Conservation (phyloP, 345 rosid species). For the Eucalyptus sp. region DNA sequence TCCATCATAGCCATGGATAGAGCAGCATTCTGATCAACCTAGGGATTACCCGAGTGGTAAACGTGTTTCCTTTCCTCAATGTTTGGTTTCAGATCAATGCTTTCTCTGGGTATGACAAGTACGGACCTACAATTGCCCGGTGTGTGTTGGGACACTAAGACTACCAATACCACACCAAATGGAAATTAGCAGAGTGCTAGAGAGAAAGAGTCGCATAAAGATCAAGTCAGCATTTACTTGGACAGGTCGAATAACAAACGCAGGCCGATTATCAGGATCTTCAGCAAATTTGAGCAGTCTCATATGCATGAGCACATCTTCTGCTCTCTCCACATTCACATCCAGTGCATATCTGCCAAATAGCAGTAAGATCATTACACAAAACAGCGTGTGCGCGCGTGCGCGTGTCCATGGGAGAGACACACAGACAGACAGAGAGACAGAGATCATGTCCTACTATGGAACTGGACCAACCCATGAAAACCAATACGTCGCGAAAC, state of each 20-base stretch:
- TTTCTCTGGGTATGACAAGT: background rate
- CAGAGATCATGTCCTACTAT: background rate
- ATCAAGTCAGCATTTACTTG: conserved; percentile 33
- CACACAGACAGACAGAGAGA: background rate
- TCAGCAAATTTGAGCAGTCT: conserved; percentile 68
- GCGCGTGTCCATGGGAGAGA: background rate
- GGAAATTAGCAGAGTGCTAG: background rate
- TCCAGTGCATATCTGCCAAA: conserved; percentile 67
- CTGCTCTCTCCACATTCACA: conserved; percentile 98
- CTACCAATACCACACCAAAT: background rate
- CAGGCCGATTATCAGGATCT: conserved; percentile 67
- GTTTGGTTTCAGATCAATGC: background rate
- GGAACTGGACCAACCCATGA: background rate
- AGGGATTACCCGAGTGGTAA: background rate
- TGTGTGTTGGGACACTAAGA: background rate
- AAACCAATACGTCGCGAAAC: background rate
- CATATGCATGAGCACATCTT: conserved; percentile 80
- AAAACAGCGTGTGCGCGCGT: background rate
- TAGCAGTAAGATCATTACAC: background rate
- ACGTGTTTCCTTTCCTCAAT: background rate
- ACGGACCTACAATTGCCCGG: background rate
- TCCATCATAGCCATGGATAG: background rate
- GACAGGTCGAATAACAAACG: conserved; percentile 77
- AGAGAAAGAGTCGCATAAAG: background rate
- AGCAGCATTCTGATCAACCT: background rate